phyloP scores from a whole-genome alignment of 208 protist genomes.

The Porcisia hertigi region DNA sequence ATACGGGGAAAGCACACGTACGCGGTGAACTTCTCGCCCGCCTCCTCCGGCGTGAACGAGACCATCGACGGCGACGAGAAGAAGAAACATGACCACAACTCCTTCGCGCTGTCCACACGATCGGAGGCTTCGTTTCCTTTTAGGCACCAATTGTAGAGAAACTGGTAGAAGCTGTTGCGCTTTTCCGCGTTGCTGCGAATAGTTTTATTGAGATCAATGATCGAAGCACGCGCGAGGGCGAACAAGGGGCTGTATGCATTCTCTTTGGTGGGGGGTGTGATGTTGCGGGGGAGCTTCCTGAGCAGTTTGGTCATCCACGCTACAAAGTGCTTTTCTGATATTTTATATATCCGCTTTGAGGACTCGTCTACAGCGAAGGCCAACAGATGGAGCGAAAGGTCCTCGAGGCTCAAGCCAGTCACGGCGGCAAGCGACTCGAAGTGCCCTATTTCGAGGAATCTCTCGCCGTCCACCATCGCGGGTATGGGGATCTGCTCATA shows the following conservation, averaged over 20 bases:
- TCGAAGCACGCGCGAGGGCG: conserved; percentile 22
- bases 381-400: conserved; percentile 69
- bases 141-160: conserved; percentile 60
- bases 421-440: conserved; percentile 49
- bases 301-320: conserved; percentile 30
- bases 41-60: conserved; percentile 24
- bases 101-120: conserved; percentile 44
- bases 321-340: conserved; percentile 56
- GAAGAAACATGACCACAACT: conserved; percentile 77
- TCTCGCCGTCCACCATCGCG: conserved; percentile 14
- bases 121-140: conserved; percentile 32
- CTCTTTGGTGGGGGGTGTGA: conserved; percentile 4
- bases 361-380: conserved; percentile 49
- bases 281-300: conserved; percentile 14
- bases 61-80: conserved; percentile 20
- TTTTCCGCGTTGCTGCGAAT: conserved; percentile 31
- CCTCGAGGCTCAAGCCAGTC: conserved; percentile 47
- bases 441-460: conserved; percentile 44
- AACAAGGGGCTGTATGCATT: conserved; percentile 39
- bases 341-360: conserved; percentile 30
- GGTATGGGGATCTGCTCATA: conserved; percentile 16
- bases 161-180: conserved; percentile 54
- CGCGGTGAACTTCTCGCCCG: conserved; percentile 26
- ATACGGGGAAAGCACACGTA: conserved; percentile 55
- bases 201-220: conserved; percentile 25